Conservation (phyloP, 2,329 filamentous ascomycete species). For the Botrytis deweyae region DNA sequence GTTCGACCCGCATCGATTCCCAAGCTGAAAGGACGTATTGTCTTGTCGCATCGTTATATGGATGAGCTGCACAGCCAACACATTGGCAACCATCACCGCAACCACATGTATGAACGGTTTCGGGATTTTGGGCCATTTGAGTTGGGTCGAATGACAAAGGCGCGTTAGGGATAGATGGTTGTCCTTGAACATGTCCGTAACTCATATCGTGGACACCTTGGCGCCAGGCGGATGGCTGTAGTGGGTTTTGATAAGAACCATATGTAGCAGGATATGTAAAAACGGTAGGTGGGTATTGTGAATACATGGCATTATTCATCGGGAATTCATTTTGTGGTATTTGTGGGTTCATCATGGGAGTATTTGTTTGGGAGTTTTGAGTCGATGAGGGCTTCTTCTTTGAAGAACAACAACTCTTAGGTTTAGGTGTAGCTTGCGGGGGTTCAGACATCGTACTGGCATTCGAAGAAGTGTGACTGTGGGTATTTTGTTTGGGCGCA, state of each 20-base stretch:
- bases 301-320: constrained; percentile 29
- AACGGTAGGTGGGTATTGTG: constrained; percentile 42
- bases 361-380: constrained; percentile 25
- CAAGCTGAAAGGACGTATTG: constrained; percentile 52
- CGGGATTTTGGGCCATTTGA: constrained; percentile 40
- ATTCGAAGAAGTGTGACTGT: constrained; percentile 32
- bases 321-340: constrained; percentile 36
- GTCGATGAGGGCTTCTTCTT: constrained; percentile 30
- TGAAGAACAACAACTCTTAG: constrained; percentile 43
- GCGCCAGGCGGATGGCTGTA: constrained; percentile 55
- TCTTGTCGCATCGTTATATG: constrained; percentile 64
- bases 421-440: constrained; percentile 23
- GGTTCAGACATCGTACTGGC: constrained; percentile 29
- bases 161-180: constrained; percentile 24
- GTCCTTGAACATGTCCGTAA: constrained; percentile 41
- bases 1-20: constrained; percentile 32
- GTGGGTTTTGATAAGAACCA: constrained; percentile 54
- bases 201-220: constrained; percentile 46
- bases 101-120: constrained; percentile 50
- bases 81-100: constrained; percentile 68
- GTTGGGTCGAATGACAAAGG: constrained; percentile 36
- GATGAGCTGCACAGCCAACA: constrained; percentile 65
- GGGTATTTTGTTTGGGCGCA: constrained; percentile 30
- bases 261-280: constrained; percentile 56
- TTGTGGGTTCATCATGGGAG: constrained; percentile 24